phyloP scores from a whole-genome alignment of 495 filamentous ascomycete genomes.

The Trichoderma asperelloides region DNA sequence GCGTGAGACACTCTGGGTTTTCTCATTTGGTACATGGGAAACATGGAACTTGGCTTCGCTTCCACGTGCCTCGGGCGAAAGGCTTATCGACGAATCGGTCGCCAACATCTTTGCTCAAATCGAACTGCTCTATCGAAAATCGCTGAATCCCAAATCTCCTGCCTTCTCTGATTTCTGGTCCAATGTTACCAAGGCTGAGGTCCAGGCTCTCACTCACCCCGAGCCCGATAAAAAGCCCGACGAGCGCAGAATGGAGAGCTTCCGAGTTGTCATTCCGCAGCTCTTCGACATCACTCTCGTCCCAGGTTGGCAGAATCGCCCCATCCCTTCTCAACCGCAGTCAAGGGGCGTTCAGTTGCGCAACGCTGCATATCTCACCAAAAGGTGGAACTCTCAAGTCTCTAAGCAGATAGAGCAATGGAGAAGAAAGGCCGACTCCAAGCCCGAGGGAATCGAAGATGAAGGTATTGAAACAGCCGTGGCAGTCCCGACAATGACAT shows the following conservation, averaged over 20 bases:
- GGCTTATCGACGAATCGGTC: conserved; percentile 21
- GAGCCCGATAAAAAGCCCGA: background rate
- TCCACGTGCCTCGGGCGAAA: conserved; percentile 23
- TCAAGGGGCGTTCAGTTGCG: conserved; percentile 26
- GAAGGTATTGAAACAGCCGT: conserved; percentile 13
- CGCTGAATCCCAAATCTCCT: conserved; percentile 20
- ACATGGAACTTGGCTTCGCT: conserved; percentile 36
- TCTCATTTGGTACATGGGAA: conserved; percentile 41
- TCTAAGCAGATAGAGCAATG: conserved; percentile 20
- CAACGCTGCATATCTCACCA: conserved; percentile 26
- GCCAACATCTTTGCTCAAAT: conserved; percentile 29
- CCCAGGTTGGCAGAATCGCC: conserved; percentile 31
- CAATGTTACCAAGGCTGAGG: conserved; percentile 2
- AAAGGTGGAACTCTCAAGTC: conserved; percentile 25
- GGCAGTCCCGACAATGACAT: background rate
- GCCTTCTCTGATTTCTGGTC: conserved; percentile 18
- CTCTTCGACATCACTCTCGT: conserved; percentile 36
- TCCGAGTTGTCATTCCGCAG: conserved; percentile 34
- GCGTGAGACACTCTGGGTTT: conserved; percentile 35
- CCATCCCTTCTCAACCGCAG: conserved; percentile 17
- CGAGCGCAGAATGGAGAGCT: conserved; percentile 12
- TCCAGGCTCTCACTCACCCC: conserved; percentile 4
- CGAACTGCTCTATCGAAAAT: conserved; percentile 32
- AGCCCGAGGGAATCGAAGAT: conserved; percentile 15
- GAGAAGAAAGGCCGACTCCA: conserved; percentile 15